Evolutionary conservation across 2,329 filamentous ascomycete species (phyloP), one percentile per base, ranked within the genome.

Genomic region (Penicillium sp.): DNA sequence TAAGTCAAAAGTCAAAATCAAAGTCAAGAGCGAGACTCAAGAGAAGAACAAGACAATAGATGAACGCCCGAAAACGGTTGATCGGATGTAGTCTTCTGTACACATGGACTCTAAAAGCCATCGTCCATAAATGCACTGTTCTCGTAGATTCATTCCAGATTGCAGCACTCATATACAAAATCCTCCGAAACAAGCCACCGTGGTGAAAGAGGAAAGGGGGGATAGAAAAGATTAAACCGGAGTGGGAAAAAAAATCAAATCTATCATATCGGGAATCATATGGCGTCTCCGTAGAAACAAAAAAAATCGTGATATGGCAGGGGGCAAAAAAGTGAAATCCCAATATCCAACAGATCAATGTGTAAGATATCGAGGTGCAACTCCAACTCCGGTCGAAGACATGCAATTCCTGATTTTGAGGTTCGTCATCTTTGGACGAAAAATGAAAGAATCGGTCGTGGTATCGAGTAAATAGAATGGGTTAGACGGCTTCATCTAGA

Each of bases 401-500:
- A 53, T 54, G 47, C 41, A 41, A 41, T 22, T 53, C 48, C 45
- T 49, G 39, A 24, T 45, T 45, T 38, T 17, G 34, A 21, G 19
- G 15, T 38, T 47, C 48, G 32, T 39, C 31, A 32, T 39, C 21
- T 34, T 22, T 9, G 22, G 19, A 41, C 44, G n/a, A 40, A 33
- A 32, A 21, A 44, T 8, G 38, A 39, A 38, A 53, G 39, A 44
- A 49, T 52, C 41, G n/a, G 43, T 50, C 35, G 21, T 45, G 48
- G 48, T 41, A 51, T 42, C 24, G 24, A 37, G 32, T 31, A 19
- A 24, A 37, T 31, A 42, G n/a, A 32, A 31, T 21, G 17, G 19
- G 19, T 21, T 35, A 9, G 39, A 34, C 38, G 21, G 38, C 19
- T 34, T 41, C 33, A 37, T 56, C 67, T 75, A 75, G 61, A 84